phyloP scores from a whole-genome alignment of 257 asterid species.

The Gynochthodes officinalis region DNA sequence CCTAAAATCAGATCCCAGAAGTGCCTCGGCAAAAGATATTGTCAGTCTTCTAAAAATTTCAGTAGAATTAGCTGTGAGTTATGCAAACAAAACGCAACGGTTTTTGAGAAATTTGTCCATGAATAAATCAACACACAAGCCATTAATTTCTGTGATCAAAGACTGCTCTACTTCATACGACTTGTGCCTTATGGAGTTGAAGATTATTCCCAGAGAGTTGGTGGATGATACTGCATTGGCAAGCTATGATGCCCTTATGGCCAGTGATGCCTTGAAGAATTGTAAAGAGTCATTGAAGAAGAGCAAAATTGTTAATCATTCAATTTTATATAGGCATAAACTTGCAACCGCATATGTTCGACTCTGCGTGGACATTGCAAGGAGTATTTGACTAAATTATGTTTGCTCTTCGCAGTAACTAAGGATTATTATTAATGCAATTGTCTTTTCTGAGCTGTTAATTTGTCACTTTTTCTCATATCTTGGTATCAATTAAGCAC shows the following conservation, averaged over 20 bases:
- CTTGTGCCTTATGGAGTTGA: neutral
- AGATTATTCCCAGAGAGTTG: conserved; percentile 1
- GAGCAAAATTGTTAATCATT: neutral
- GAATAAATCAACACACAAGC: neutral
- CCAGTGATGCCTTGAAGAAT: conserved; percentile 3
- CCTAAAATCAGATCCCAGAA: conserved; percentile 9
- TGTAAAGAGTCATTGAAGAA: conserved; percentile 6
- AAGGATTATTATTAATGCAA: no score
- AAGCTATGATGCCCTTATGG: conserved; percentile 15
- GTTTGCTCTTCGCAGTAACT: no score
- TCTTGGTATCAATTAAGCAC: no score
- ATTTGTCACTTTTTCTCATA: no score
- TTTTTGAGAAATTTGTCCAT: neutral
- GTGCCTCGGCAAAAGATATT: neutral
- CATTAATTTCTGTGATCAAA: neutral
- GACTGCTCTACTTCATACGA: conserved; percentile 8
- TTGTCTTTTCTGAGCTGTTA: no score
- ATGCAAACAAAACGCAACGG: neutral
- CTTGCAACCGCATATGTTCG: neutral
- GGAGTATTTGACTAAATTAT: neutral
- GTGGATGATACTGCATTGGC: conserved; percentile 5
- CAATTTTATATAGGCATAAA: neutral
- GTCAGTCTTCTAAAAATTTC: conserved; percentile 4
- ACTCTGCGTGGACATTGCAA: conserved; percentile 8
- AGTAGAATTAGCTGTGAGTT: conserved; percentile 1